Conservation (phyloP, 306 rosid genomes). For the Senna tora region DNA sequence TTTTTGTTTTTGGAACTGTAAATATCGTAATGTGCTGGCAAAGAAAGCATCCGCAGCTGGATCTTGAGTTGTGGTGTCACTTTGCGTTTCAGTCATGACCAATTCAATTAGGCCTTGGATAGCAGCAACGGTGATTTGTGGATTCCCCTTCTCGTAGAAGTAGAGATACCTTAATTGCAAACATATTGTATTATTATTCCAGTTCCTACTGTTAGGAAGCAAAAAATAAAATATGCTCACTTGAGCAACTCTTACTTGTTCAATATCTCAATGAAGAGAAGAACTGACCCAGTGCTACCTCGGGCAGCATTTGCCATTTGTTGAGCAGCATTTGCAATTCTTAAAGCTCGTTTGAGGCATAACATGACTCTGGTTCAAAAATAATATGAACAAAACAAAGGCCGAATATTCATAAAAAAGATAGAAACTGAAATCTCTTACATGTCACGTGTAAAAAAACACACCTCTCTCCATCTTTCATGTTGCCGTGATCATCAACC, state of each 20-base stretch:
- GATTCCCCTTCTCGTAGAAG: conserved; percentile 94
- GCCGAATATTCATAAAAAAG: conserved; percentile 11
- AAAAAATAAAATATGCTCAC: conserved; percentile 14
- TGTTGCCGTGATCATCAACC: conserved; percentile 85
- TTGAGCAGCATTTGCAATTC: conserved; percentile 95
- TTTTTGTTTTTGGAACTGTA: conserved; percentile 90
- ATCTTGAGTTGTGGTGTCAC: conserved; percentile 65
- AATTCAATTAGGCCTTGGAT: conserved; percentile 83
- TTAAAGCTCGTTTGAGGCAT: conserved; percentile 88
- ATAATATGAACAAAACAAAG: not conserved
- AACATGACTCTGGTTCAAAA: conserved; percentile 70
- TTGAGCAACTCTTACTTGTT: conserved; percentile 68
- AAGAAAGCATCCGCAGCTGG: conserved; percentile 86
- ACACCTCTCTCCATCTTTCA: conserved; percentile 98
- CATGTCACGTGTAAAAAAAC: conserved; percentile 34
- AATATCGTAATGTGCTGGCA: conserved; percentile 81
- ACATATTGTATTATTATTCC: conserved; percentile 25
- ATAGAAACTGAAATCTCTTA: not conserved
- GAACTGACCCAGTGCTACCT: conserved; percentile 81
- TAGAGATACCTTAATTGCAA: conserved; percentile 86
- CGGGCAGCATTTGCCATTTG: conserved; percentile 87
- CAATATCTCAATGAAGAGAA: conserved; percentile 88
- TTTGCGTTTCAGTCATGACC: conserved; percentile 86
- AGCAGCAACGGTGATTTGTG: conserved; percentile 76
- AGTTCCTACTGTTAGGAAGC: conserved; percentile 11